phyloP scores from a whole-genome alignment of 2,329 filamentous ascomycete species.

The Coniochaeta sp. region DNA sequence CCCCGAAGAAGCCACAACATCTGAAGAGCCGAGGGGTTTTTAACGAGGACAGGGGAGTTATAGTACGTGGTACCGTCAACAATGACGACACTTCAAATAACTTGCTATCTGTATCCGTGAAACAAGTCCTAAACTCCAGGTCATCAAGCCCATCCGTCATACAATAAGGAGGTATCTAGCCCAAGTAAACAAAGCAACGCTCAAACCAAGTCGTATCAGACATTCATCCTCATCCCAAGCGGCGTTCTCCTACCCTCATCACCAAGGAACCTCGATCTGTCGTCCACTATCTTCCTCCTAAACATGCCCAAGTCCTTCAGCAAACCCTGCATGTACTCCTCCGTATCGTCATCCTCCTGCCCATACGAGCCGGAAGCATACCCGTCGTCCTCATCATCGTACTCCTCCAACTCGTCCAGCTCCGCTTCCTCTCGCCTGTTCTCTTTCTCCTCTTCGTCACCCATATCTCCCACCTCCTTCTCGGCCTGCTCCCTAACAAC shows the following conservation, averaged over 20 bases:
- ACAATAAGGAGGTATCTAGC: neutral
- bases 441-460: conserved; percentile 22
- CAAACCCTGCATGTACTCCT: conserved; percentile 79
- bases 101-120: neutral
- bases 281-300: conserved; percentile 78
- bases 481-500: conserved; percentile 20
- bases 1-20: neutral
- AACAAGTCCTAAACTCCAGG: neutral
- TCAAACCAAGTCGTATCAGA: conserved; percentile 14
- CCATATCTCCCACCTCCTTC: conserved; percentile 18
- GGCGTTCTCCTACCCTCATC: conserved; percentile 48
- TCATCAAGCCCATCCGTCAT: conserved; percentile 1
- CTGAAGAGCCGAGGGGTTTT: neutral
- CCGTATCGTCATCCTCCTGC: conserved; percentile 56
- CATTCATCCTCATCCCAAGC: conserved; percentile 36
- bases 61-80: too few relatives aligned
- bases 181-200: neutral
- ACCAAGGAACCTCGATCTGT: conserved; percentile 66
- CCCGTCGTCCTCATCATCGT: conserved; percentile 51
- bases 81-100: neutral
- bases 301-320: conserved; percentile 75
- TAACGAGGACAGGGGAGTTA: neutral
- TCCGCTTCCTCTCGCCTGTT: conserved; percentile 19
- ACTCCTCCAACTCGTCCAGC: conserved; percentile 6
- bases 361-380: conserved; percentile 44